phyloP scores from a whole-genome alignment of 1,284 basidiomycete species.

The Rhodotorula sp. region DNA sequence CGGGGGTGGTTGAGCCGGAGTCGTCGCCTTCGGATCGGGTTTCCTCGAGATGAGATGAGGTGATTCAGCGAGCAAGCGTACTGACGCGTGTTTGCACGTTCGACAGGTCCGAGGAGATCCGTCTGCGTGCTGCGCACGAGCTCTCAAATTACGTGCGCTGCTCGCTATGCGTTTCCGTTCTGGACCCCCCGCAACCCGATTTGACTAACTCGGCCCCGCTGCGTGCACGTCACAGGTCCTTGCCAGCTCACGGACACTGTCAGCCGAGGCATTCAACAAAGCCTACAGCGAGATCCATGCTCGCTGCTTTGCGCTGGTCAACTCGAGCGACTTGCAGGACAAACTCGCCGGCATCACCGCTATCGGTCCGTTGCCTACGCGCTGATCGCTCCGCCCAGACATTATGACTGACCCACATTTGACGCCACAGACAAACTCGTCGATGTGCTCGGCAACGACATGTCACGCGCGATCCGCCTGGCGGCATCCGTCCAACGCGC shows the following conservation, averaged over 20 bases:
- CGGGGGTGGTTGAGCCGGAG: no score
- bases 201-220: not conserved
- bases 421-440: conserved; percentile 37
- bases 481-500: conserved; percentile 47
- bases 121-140: conserved; percentile 33
- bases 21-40: not conserved
- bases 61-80: not conserved
- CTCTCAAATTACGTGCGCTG: conserved; percentile 31
- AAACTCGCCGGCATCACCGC: conserved; percentile 46
- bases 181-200: not conserved
- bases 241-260: conserved; percentile 37
- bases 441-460: conserved; percentile 45
- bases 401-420: not conserved
- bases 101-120: conserved; percentile 28
- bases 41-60: no score
- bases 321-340: conserved; percentile 45
- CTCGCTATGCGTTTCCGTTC: not conserved
- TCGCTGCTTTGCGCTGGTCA: conserved; percentile 43
- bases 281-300: conserved; percentile 40
- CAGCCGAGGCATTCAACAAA: conserved; percentile 43
- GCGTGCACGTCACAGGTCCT: conserved; percentile 18
- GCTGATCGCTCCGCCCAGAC: not conserved
- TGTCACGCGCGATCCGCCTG: conserved; percentile 45
- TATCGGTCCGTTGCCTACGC: conserved; percentile 35
- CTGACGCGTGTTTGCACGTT: not conserved